These are phyloP conservation scores for Oxytropis ochrocephala DNA, from an alignment of 306 rosid species.

Conservation along the genomic window DNA sequence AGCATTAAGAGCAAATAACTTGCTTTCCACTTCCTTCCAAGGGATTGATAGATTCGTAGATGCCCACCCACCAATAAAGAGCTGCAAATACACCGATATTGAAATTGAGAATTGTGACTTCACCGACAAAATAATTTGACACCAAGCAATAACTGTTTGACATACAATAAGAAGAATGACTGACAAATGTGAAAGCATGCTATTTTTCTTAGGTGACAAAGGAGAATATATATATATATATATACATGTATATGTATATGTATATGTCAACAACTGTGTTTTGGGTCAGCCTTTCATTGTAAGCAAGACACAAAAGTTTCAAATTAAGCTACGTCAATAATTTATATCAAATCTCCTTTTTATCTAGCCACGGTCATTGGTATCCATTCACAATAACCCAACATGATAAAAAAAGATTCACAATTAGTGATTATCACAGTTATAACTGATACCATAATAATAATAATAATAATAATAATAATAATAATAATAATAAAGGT, in stretches of 20 bases:
- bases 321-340: neutral
- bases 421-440: neutral
- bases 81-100: slow-evolving; percentile 42
- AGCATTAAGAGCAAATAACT: slow-evolving; percentile 85
- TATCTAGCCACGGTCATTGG: neutral
- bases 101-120: slow-evolving; percentile 9
- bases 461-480: neutral
- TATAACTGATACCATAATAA: slow-evolving; percentile 1
- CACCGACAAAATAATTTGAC: neutral
- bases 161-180: neutral
- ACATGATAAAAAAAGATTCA: slow-evolving; percentile 8
- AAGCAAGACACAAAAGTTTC: neutral
- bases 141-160: neutral
- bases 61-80: slow-evolving; percentile 72
- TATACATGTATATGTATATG: too few relatives aligned
- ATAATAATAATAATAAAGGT: neutral
- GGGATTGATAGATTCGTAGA: slow-evolving; percentile 63
- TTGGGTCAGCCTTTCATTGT: neutral
- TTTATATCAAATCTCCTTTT: neutral
- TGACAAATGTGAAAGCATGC: neutral
- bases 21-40: slow-evolving; percentile 95
- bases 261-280: neutral
- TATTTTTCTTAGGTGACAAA: neutral
- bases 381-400: slow-evolving; percentile 7
- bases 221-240: neutral